Evolutionary conservation across 148 eudicot genomes (phyloP).

Genomic region (Salicornia ramosissima): DNA sequence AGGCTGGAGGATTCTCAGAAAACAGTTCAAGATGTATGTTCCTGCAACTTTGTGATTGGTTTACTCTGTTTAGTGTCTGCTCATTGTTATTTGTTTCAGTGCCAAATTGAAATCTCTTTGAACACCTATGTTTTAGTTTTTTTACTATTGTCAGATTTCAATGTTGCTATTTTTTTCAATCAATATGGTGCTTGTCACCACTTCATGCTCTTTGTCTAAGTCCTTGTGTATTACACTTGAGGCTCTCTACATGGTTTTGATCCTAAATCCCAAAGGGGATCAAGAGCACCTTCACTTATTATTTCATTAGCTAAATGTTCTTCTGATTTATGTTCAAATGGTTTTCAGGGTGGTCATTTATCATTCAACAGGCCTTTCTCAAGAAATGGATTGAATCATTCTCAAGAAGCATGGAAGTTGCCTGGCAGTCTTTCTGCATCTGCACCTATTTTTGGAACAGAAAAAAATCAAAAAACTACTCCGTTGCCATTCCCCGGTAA

Average conservation of each 20-base stretch:
- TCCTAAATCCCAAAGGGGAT: too few species aligned
- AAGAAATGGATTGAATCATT: conserved; percentile 29
- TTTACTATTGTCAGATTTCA: too few species aligned
- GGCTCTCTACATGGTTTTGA: too few species aligned
- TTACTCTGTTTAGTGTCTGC: not conserved
- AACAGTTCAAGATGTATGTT: conserved; percentile 54
- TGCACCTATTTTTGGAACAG: conserved; percentile 21
- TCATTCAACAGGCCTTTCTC: conserved; percentile 30
- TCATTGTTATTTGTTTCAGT: not conserved
- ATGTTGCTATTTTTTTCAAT: too few species aligned
- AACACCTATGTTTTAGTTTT: too few species aligned
- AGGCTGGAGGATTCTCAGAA: conserved; percentile 31
- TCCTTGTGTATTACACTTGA: too few species aligned
- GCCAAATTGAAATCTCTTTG: too few species aligned
- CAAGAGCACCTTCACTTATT: too few species aligned
- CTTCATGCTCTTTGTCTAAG: too few species aligned
- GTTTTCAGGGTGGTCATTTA: conserved; percentile 49
- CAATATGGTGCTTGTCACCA: too few species aligned
- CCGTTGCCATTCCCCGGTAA: conserved; percentile 21
- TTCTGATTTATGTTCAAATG: not conserved
- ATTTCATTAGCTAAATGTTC: too few species aligned
- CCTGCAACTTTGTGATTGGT: conserved; percentile 20
- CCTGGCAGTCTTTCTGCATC: conserved; percentile 27
- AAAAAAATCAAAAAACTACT: conserved; percentile 32
- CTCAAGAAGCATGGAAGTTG: conserved; percentile 44